phyloP scores from a whole-genome alignment of 352 stramenopile genomes.

The Achlya hypogyna region DNA sequence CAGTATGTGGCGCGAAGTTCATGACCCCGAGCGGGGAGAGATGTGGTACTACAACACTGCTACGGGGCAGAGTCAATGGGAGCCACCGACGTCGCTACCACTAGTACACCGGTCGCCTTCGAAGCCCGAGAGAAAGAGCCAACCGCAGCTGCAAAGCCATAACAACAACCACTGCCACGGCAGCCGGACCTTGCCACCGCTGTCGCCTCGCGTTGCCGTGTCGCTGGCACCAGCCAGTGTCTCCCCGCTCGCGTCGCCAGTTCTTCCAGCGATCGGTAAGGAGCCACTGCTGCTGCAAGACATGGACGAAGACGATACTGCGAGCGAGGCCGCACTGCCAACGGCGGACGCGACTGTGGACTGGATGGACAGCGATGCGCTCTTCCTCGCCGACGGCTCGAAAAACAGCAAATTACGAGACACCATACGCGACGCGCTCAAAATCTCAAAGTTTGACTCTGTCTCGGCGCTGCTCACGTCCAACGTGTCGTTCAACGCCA shows the following conservation, averaged over 20 bases:
- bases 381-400: constrained; percentile 83
- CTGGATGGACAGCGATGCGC: constrained; percentile 60
- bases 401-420: constrained; percentile 80
- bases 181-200: not conserved
- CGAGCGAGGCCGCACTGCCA: not conserved
- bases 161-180: constrained; percentile 29
- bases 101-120: not conserved
- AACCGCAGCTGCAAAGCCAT: not conserved
- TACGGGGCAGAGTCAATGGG: constrained; percentile 70
- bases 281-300: constrained; percentile 10
- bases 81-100: constrained; percentile 27
- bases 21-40: constrained; percentile 52
- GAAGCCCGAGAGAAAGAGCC: not conserved
- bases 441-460: constrained; percentile 86
- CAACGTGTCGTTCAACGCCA: constrained; percentile 57
- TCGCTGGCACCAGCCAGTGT: not conserved
- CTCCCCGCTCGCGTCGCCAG: not conserved
- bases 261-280: not conserved
- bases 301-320: not conserved
- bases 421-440: constrained; percentile 65
- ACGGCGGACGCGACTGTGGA: constrained; percentile 28
- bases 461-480: constrained; percentile 79
- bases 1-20: constrained; percentile 59
- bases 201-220: not conserved
- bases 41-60: constrained; percentile 75